These are phyloP conservation scores for Lenwebbia sp. DNA, from an alignment of 345 rosid genomes.

Conservation along the genomic window DNA sequence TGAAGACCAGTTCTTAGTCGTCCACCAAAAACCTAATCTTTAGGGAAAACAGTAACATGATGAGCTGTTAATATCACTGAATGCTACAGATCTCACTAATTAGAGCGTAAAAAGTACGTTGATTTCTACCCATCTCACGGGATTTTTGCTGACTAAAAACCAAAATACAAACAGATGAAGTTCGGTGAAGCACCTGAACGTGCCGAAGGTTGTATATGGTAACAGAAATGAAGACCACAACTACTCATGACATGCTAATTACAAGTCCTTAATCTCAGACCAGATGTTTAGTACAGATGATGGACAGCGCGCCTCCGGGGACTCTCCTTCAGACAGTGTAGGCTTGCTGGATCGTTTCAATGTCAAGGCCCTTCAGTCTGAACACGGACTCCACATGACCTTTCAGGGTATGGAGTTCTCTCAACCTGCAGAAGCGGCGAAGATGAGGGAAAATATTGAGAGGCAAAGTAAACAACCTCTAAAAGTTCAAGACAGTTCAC, in stretches of 20 bases:
- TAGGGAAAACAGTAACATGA: neutral
- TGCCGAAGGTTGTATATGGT: neutral
- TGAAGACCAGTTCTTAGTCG: neutral
- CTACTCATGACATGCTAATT: neutral
- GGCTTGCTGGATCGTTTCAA: constrained; percentile 94
- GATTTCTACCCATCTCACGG: neutral
- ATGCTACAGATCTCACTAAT: neutral
- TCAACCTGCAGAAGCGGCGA: constrained; percentile 39
- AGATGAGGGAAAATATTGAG: neutral
- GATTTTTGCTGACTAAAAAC: neutral
- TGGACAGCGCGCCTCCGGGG: neutral
- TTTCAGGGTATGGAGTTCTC: constrained; percentile 90
- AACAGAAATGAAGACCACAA: neutral
- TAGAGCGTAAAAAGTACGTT: neutral
- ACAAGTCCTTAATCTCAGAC: constrained; percentile 3
- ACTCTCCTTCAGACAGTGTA: constrained; percentile 59
- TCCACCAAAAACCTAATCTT: neutral
- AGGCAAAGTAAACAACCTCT: neutral
- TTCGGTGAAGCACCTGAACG: neutral
- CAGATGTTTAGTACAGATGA: neutral
- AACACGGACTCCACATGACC: constrained; percentile 98
- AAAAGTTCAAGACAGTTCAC: neutral
- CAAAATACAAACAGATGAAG: neutral
- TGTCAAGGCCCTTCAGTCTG: constrained; percentile 87
- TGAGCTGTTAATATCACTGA: neutral